Evolutionary conservation across 371 early-diverging fungal species (phyloP).

Genomic region (Fennellomyces sp.): DNA sequence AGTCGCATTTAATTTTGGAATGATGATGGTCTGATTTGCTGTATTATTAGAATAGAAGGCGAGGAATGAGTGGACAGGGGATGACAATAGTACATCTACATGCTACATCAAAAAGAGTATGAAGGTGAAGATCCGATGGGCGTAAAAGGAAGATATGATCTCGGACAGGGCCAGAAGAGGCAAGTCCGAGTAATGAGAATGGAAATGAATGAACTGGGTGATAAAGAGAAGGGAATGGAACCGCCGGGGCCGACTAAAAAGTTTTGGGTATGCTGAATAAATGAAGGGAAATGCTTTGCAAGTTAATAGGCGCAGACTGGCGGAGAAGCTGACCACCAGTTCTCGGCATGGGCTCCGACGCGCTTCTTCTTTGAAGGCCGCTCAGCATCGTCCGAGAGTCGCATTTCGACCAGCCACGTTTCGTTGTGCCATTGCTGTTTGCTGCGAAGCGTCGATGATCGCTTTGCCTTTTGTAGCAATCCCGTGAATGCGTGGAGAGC

Average conservation of each 20-base stretch:
- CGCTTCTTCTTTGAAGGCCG: constrained; percentile 3
- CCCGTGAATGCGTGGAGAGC: constrained; percentile 16
- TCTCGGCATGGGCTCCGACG: constrained; percentile 8
- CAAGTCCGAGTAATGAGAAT: not conserved
- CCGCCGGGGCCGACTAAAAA: not conserved
- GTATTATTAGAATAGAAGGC: not conserved
- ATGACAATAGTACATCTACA: not conserved
- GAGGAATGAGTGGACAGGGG: not conserved
- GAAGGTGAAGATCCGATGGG: not conserved
- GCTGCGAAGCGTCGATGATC: constrained; percentile 5
- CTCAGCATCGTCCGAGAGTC: not conserved
- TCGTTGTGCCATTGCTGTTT: constrained; percentile 8
- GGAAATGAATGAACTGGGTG: not conserved
- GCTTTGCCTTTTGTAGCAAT: constrained; percentile 9
- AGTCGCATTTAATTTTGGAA: not conserved
- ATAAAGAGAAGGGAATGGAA: not conserved
- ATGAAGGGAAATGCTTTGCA: not conserved
- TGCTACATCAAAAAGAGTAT: not conserved
- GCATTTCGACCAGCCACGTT: constrained; percentile 18
- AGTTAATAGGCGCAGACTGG: constrained; percentile 3
- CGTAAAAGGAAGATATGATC: not conserved
- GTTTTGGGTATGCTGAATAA: not conserved
- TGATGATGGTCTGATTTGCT: not conserved
- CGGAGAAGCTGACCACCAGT: constrained; percentile 23
- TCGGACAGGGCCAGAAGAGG: not conserved